Evolutionary conservation across 345 rosid species (phyloP), one percentile per base, ranked within the genome.

Genomic region (Anacardium occidentale): DNA sequence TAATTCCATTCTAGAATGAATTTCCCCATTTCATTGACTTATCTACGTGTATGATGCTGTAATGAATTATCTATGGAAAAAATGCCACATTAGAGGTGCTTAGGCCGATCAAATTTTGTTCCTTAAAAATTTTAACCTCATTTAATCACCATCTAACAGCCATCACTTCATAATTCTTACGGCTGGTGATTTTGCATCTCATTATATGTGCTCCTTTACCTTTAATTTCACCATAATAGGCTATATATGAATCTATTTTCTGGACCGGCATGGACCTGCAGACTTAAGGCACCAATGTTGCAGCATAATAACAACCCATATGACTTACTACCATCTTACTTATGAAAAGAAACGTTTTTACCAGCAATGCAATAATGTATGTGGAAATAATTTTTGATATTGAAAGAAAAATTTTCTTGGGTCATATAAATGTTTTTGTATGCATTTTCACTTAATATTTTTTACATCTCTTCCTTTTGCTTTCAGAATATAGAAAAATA

Each of bases 401-500:
- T 14, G 18, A 24, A 2, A 6, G 53, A 50, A n/a, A 50, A 37
- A 37, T 37, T 37, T 0, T 37, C 42, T 37, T 37, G 42, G 9
- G 42, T 37, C 42, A 37, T 7, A 37, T 37, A 37, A 37, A 37
- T 7, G 42, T 37, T 37, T 37, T 37, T 37, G 7, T 37, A 5
- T 48, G 15, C 7, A 11, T 45, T 44, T 69, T 44, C 25, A 69
- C 24, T 25, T 26, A 32, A 70, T 45, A 4, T 3, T 45, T 25
- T 45, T 13, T 70, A 45, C 51, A 18, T 7, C 40, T 20, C 17
- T 26, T 70, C 64, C 26, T 44, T 57, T 59, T 53, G 67, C 55
- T 66, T 58, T 47, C 45, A 52, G 34, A 75, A 55, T 56, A 53
- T 77, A 84, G 80, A 76, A 70, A 58, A 70, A 75, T 53, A 92